Evolutionary conservation across 2,329 filamentous ascomycete genomes (phyloP).

Genomic region (Fonsecaea multimorphosa): DNA sequence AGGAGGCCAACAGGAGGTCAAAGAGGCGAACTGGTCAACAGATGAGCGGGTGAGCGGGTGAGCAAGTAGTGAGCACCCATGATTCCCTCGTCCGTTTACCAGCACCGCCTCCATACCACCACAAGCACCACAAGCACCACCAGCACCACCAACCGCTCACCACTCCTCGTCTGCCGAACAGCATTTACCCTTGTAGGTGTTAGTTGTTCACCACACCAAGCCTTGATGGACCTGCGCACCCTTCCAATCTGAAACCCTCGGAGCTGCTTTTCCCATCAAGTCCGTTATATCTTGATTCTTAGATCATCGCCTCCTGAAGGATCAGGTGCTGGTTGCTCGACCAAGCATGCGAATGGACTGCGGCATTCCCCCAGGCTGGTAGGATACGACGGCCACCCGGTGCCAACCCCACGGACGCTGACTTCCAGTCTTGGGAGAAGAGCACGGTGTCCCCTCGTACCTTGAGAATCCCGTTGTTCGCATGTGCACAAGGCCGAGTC

Average conservation of each 20-base stretch:
- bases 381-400: background rate
- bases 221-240: conserved; percentile 1
- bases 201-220: conserved; percentile 5
- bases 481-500: conserved; percentile 23
- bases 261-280: background rate
- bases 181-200: background rate
- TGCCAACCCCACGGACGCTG: background rate
- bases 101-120: conserved; percentile 4
- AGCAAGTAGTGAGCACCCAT: conserved; percentile 1
- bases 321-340: no score
- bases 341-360: background rate
- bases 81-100: conserved; percentile 1
- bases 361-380: background rate
- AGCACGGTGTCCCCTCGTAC: background rate
- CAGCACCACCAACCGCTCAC: background rate
- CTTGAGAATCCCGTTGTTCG: conserved; percentile 14
- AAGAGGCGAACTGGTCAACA: background rate
- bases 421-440: conserved; percentile 3
- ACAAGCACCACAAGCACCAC: background rate
- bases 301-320: background rate
- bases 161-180: background rate
- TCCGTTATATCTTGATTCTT: background rate
- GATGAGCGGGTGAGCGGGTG: background rate
- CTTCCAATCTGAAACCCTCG: background rate
- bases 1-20: background rate